These are phyloP conservation scores for Epichloe sp. DNA, from an alignment of 2,329 filamentous ascomycete species.

Conservation along the genomic window DNA sequence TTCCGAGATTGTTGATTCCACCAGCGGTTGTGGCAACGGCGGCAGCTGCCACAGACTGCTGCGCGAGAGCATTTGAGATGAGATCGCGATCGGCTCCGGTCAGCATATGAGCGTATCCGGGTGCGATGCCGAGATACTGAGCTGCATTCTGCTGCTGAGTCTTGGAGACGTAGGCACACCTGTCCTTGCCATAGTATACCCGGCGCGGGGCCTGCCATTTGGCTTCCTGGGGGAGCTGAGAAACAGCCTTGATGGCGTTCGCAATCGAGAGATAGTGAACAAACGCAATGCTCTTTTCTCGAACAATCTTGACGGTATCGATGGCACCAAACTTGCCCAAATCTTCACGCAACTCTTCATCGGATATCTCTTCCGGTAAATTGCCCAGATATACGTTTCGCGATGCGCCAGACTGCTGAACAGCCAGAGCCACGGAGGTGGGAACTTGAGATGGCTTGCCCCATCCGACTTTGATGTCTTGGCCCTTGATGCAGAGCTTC, in stretches of 20 bases:
- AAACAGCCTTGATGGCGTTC: slow-evolving; percentile 96
- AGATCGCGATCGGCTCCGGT: slow-evolving; percentile 93
- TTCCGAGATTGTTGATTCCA: slow-evolving; percentile 93
- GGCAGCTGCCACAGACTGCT: slow-evolving; percentile 93
- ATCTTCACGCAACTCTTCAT: slow-evolving; percentile 89
- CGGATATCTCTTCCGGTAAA: slow-evolving; percentile 74
- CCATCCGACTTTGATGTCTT: slow-evolving; percentile 99
- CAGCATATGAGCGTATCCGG: slow-evolving; percentile 89
- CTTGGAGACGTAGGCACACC: slow-evolving; percentile 97
- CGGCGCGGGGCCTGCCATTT: slow-evolving; percentile 95
- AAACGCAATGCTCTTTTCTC: slow-evolving; percentile 96
- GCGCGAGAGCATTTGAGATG: slow-evolving; percentile 89
- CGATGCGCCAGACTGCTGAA: slow-evolving; percentile 93
- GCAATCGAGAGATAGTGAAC: slow-evolving; percentile 95
- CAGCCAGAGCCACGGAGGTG: slow-evolving; percentile 90
- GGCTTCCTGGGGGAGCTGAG: slow-evolving; percentile 80
- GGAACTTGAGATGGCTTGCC: slow-evolving; percentile 97
- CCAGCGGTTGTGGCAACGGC: slow-evolving; percentile 94
- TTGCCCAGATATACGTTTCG: slow-evolving; percentile 96
- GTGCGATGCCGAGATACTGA: slow-evolving; percentile 93
- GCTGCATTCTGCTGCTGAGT: slow-evolving; percentile 98
- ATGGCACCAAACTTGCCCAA: slow-evolving; percentile 92
- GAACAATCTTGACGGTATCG: slow-evolving; percentile 93
- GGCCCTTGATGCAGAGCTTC: slow-evolving; percentile 95
- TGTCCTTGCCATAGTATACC: slow-evolving; percentile 97